Conservation (phyloP, 345 rosid genomes). For the Mercurialis annua region DNA sequence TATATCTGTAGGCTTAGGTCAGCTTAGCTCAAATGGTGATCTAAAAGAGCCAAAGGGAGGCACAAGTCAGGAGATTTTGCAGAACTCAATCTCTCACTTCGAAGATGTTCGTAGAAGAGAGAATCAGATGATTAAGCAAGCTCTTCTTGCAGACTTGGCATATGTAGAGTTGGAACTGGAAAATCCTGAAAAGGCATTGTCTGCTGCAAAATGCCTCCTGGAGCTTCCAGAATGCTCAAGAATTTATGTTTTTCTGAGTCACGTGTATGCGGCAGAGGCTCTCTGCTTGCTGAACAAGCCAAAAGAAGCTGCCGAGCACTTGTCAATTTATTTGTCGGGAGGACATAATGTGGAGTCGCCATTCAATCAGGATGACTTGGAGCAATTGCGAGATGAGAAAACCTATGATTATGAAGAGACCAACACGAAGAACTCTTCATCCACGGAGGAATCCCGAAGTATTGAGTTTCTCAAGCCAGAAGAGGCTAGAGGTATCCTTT, state of each 20-base stretch:
- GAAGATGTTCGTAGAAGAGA: slow-evolving; percentile 49
- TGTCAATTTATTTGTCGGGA: slow-evolving; percentile 59
- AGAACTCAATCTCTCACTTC: slow-evolving; percentile 53
- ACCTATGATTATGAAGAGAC: slow-evolving; percentile 61
- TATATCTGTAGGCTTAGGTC: slow-evolving; percentile 41
- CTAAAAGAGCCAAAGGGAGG: slow-evolving; percentile 71
- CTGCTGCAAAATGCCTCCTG: slow-evolving; percentile 64
- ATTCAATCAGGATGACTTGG: slow-evolving; percentile 62
- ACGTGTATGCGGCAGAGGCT: slow-evolving; percentile 88
- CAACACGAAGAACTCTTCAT: slow-evolving; percentile 34
- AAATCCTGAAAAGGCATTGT: slow-evolving; percentile 73
- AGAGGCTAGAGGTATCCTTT: slow-evolving; percentile 85
- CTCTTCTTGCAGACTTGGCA: slow-evolving; percentile 74
- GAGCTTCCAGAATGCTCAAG: slow-evolving; percentile 65
- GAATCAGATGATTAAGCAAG: slow-evolving; percentile 62
- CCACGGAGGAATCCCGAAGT: slow-evolving; percentile 30
- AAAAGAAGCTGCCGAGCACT: slow-evolving; percentile 74
- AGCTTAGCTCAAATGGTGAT: slow-evolving; percentile 62
- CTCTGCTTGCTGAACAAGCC: slow-evolving; percentile 81
- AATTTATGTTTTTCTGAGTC: slow-evolving; percentile 72
- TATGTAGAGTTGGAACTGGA: slow-evolving; percentile 86
- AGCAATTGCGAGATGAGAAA: slow-evolving; percentile 51
- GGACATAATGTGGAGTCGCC: slow-evolving; percentile 61
- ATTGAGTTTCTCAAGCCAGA: slow-evolving; percentile 62
- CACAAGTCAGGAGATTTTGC: slow-evolving; percentile 58